Base-by-base conservation (phyloP, 176 grass and related monocot genomes). In the Tillandsia leiboldiana region DNA sequence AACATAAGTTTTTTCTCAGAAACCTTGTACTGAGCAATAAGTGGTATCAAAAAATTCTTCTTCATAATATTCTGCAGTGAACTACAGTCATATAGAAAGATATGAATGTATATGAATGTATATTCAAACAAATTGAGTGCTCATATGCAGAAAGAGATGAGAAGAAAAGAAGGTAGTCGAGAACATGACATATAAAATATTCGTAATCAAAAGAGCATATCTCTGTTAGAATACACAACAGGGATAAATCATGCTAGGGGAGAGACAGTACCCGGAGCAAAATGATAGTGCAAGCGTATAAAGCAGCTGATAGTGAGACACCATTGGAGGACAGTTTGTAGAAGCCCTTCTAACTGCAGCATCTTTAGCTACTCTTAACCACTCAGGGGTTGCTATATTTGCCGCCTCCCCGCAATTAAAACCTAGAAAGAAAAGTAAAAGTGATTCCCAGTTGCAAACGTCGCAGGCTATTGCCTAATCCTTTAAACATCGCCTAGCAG, bases 331-430 rank as follows among this genome's bases (percentile, higher is more conserved):
- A 76, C 80, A 90, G 82, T 99, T 99, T 76, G 90, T 93, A 51
- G 94, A 99, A 93, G 94, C 94, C 84, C 94, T 93, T 82, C 94
- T 78, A 77, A 99, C 87, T 79, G 94, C 94, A 83, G 94, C 94
- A 75, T 99, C 89, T 88, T 99, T 99, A 72, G 94, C 94, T 65
- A 99, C 87, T 63, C 83, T 75, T 76, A 99, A 87, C 94, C 94
- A 99, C 74, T 63, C 66, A 82, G 94, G 94, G 28, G 94, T 99
- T 58, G 90, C 94, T 83, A 99, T 88, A 83, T 99, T 99, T 81
- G 94, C 82, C 77, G 94, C 94, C 82, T 99, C 94, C 58, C 89
- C 94, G 70, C 89, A 99, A 69, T 99, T 99, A 80, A 93, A 99
- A 80, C 94, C 94, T 99, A 73, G 50, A 1, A 29, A 52, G 63